phyloP scores from a whole-genome alignment of 2,329 filamentous ascomycete species.

The Aspergillus costaricaensis region DNA sequence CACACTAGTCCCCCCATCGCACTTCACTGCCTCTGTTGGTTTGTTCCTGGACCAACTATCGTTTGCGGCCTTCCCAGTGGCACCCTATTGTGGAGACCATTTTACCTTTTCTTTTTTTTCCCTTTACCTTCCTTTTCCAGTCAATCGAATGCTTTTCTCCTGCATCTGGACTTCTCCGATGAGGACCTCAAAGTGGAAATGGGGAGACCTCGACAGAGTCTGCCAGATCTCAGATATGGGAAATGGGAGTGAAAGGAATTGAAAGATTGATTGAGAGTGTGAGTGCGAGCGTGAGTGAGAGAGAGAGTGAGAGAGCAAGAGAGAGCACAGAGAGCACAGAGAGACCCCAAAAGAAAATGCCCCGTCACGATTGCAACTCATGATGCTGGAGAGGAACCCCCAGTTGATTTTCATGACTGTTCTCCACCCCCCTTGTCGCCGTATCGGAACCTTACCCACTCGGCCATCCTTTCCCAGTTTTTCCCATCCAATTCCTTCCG shows the following conservation, averaged over 20 bases:
- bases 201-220: background rate
- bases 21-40: conserved; percentile 9
- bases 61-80: conserved; percentile 6
- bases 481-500: conserved; percentile 7
- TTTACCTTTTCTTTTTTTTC: conserved; percentile 5
- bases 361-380: conserved; percentile 10
- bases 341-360: background rate
- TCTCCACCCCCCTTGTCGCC: conserved; percentile 18
- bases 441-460: conserved; percentile 16
- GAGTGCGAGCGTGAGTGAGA: background rate
- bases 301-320: background rate
- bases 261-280: background rate
- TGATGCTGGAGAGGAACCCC: conserved; percentile 7
- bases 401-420: conserved; percentile 9
- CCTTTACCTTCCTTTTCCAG: conserved; percentile 1
- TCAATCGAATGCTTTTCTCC: conserved; percentile 6
- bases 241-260: background rate
- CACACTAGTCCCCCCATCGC: conserved; percentile 1
- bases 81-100: conserved; percentile 8
- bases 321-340: background rate
- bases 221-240: background rate
- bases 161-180: conserved; percentile 7
- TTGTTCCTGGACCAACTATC: conserved; percentile 8
- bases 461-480: conserved; percentile 8
- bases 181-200: background rate